Evolutionary conservation across 2,329 filamentous ascomycete genomes (phyloP), one percentile per base, ranked within the genome.

Genomic region (Sporothrix variecibatus): DNA sequence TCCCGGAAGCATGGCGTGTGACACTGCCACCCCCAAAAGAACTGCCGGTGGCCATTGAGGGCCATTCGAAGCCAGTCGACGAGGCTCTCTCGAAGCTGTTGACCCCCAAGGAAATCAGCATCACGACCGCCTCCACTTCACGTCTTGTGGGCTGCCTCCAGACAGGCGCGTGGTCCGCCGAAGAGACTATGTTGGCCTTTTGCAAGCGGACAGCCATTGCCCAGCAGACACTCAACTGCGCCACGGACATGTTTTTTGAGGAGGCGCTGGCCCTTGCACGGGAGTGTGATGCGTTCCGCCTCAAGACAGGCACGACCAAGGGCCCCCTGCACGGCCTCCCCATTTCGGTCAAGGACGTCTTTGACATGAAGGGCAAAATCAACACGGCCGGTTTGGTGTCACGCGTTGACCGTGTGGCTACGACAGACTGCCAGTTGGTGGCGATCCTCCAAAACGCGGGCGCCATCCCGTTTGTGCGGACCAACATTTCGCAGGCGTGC

Each of bases 321-420:
- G 82, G 82, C 0, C 81, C 82, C 17, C 77, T 84, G 7, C 82
- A 83, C 74, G 82, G 82, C 40, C 79, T 90, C 1, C 88, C 88
- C 0, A 49, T 76, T 17, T 72, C 70, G 56, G 26, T 75, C 51
- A 76, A 76, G 53, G 77, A 86, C 43, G 58, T 62, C 12, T 62
- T 34, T n/a, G 58, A 62, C 58, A 31, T 34, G 31, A 34, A 62
- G 58, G 58, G 28, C 12, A 31, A 31, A 11, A 62, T 62, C 26
- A 62, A 62, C 58, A 62, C 58, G 28, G 58, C 58, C 5, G 58
- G 58, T 4, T 12, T 62, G 28, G 58, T 62, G 26, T 31, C 58
- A 15, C 26, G 58, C 15, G 20, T 62, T 26, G 58, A 62, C 58
- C 58, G 58, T 28, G 58, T 62, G 12, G 58, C 58, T 15, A 62